These are phyloP conservation scores for Curvularia hawaiiensis DNA, from an alignment of 2,329 filamentous ascomycete species.

Conservation along the genomic window DNA sequence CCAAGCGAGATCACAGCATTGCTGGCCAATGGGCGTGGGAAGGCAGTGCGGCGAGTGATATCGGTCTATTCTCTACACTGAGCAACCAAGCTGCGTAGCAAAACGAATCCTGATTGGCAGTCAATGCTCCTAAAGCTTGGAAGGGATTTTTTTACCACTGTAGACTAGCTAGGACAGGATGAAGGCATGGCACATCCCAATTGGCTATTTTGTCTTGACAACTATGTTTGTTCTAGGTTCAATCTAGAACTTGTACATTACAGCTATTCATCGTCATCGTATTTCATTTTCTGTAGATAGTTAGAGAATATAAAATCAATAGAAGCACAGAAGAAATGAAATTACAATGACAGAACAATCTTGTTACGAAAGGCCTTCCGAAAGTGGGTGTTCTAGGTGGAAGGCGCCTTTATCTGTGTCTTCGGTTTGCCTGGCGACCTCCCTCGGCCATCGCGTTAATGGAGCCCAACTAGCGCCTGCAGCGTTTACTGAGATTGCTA, in stretches of 20 bases:
- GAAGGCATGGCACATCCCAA: background rate
- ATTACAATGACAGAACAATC: background rate
- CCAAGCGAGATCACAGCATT: slow-evolving; percentile 4
- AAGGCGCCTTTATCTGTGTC: background rate
- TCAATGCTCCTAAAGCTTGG: background rate
- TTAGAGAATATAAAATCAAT: background rate
- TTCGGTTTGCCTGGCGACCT: background rate
- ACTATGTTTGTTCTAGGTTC: background rate
- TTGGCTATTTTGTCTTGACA: background rate
- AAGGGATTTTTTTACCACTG: background rate
- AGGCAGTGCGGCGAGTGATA: slow-evolving; percentile 4
- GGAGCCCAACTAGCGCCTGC: slow-evolving; percentile 8
- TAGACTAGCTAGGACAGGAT: background rate
- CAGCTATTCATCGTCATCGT: background rate
- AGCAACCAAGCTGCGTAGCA: background rate
- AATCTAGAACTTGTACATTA: background rate
- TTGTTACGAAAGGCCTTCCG: background rate
- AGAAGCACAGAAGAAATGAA: too few relatives aligned
- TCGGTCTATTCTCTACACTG: slow-evolving; percentile 5
- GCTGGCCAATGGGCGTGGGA: slow-evolving; percentile 2
- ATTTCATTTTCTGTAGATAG: background rate
- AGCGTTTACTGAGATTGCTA: slow-evolving; percentile 5
- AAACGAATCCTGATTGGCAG: background rate
- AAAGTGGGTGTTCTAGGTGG: background rate
- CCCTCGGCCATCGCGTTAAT: background rate